A percentile compares a stretch with the other conserved stretches of the same genome.
Conservation (phyloP, 805 yeast genomes). For the Candida taoyuanica region DNA sequence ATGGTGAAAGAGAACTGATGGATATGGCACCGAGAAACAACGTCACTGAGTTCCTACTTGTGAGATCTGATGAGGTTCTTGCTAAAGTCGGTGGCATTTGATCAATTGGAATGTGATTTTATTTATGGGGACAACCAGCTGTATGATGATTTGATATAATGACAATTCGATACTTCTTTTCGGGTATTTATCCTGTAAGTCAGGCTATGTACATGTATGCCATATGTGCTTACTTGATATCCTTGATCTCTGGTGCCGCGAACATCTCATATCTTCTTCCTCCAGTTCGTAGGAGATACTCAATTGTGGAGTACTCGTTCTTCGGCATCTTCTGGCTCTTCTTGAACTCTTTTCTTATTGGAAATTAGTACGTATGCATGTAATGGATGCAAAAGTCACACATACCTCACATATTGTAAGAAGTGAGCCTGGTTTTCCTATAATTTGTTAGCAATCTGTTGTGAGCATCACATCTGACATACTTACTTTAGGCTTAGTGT, state of each 20-base stretch:
- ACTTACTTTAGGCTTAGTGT: slow-evolving; percentile 39
- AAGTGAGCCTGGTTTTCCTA: slow-evolving; percentile 41
- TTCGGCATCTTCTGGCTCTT: slow-evolving; percentile 55
- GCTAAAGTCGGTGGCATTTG: slow-evolving; percentile 1
- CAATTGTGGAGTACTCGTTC: slow-evolving; percentile 81
- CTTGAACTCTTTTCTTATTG: slow-evolving; percentile 46
- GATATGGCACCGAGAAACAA: slow-evolving; percentile 82
- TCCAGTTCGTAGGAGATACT: slow-evolving; percentile 77
- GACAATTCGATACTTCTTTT: not conserved
- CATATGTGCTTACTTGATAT: slow-evolving; percentile 39
- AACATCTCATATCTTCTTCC: slow-evolving; percentile 67
- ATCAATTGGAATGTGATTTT: too few relatives aligned
- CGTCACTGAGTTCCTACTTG: slow-evolving; percentile 67
- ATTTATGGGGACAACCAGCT: too few relatives aligned
- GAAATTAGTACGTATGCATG: not conserved
- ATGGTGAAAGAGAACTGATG: slow-evolving; percentile 74
- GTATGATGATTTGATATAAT: too few relatives aligned
- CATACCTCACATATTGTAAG: slow-evolving; percentile 35
- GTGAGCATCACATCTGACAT: not conserved
- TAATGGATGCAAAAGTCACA: too few relatives aligned
- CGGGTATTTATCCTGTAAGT: not conserved
- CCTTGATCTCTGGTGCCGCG: slow-evolving; percentile 64
- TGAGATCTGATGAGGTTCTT: slow-evolving; percentile 41
- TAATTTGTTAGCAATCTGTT: slow-evolving; percentile 1
- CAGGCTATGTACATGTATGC: not conserved